phyloP scores from a whole-genome alignment of 2,329 filamentous ascomycete genomes.

The Diaporthe ilicicola region DNA sequence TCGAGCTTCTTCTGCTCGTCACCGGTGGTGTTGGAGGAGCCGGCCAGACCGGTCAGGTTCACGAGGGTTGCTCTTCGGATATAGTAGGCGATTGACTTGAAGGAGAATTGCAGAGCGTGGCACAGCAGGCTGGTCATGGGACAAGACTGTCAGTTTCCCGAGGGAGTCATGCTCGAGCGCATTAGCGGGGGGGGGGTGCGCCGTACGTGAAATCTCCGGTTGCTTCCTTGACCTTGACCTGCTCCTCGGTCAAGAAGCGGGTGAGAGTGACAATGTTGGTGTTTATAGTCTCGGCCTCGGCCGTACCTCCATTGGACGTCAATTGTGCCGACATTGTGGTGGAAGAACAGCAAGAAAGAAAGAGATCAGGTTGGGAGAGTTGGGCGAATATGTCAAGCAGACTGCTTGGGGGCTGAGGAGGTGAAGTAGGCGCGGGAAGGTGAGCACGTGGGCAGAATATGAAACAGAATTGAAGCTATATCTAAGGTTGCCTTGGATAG shows the following conservation, averaged over 20 bases:
- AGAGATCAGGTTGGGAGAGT: neutral
- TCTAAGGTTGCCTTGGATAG: neutral
- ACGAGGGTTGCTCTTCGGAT: constrained; percentile 95
- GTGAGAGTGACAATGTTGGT: constrained; percentile 96
- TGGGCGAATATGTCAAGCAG: neutral
- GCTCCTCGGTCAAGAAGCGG: constrained; percentile 94
- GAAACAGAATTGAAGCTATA: neutral
- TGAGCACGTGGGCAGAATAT: neutral
- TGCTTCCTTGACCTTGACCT: constrained; percentile 90
- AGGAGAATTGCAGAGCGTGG: constrained; percentile 98
- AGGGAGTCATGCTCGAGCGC: constrained; percentile 21
- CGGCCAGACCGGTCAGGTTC: constrained; percentile 93
- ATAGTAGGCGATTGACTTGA: constrained; percentile 99
- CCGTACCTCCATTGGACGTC: constrained; percentile 48
- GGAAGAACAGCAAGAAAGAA: neutral
- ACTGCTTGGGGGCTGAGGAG: neutral
- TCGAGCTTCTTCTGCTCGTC: constrained; percentile 99
- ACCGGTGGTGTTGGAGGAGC: constrained; percentile 92
- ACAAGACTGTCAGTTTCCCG: constrained; percentile 2
- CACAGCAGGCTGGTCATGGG: constrained; percentile 77
- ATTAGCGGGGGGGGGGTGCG: constrained; percentile 28
- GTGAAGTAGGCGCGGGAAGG: neutral
- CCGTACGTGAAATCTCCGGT: constrained; percentile 98
- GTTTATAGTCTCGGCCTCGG: constrained; percentile 83
- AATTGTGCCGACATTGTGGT: constrained; percentile 30